Evolutionary conservation across 345 rosid genomes (phyloP), one percentile per base, ranked within the genome.

Genomic region (Eucalyptus sideroxylon): DNA sequence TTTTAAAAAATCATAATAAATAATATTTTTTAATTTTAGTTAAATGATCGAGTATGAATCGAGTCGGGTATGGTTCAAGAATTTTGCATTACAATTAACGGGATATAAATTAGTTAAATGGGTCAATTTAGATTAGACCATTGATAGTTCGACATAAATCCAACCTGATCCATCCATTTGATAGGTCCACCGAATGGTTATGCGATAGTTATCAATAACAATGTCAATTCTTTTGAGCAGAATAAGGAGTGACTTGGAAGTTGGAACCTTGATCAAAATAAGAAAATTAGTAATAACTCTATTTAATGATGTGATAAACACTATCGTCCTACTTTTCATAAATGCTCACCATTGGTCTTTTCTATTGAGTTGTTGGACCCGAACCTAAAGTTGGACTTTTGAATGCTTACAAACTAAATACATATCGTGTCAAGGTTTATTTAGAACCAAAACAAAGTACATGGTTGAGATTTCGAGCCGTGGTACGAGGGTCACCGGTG

Each of bases 11-110:
- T 19, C 21, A 53, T 53, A 53, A 53, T 11, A 53, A 53, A 53
- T 53, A 8, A 53, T 2, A 19, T 21, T 21, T 53, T 53, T 21
- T 7, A 19, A 53, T 8, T 21, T 53, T 53, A 53, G 59, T 53
- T 53, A 53, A 53, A 21, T 53, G 4, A 17, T 53, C 2, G 0
- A 0, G 4, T 53, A 53, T 53, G 1, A 7, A 53, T 53, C 9
- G 1, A 21, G 5, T 21, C 1, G 2, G 1, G 0, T 53, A 53
- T 53, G 5, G 2, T 53, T 53, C 1, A 21, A 19, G 24, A 53
- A 53, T 53, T 21, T 53, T 53, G 59, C 59, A 21, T 53, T 53
- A 53, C 11, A 53, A 53, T 53, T 53, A 53, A 21, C 4, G 2
- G 1, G 26, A 53, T 4, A 53, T 53, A 53, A 19, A 53, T 53